Conservation (phyloP, 129 eudicot species). For the Rutidosis leptorrhynchoides region DNA sequence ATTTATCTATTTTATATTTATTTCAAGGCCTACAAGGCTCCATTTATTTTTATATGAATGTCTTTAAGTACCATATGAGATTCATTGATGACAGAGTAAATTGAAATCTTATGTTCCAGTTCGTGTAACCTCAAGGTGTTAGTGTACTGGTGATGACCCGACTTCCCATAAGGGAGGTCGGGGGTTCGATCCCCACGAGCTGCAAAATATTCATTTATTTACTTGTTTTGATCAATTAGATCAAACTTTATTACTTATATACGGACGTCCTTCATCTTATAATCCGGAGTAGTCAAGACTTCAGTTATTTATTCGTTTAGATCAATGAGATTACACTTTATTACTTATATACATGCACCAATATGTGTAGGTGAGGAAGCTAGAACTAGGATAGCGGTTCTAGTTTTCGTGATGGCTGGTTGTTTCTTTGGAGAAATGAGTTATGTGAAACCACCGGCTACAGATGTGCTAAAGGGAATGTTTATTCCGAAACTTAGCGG, state of each 20-base stretch:
- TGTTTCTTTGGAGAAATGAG: conserved; percentile 94
- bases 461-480: conserved; percentile 77
- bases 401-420: conserved; percentile 85
- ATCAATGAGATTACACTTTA: background rate
- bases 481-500: conserved; percentile 80
- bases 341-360: background rate
- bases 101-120: no score
- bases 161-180: no score
- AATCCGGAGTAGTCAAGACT: no score
- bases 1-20: background rate
- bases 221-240: no score
- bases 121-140: no score
- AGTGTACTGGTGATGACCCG: no score
- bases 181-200: no score
- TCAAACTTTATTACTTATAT: no score
- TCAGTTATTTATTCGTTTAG: background rate
- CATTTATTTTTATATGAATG: background rate
- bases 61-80: background rate
- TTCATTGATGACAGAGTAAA: no score
- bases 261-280: no score
- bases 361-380: conserved; percentile 66
- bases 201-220: no score
- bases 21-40: background rate
- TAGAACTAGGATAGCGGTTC: conserved; percentile 64
- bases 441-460: conserved; percentile 85